These are phyloP conservation scores for Moesziomyces antarcticus DNA, from an alignment of 1,284 basidiomycete species.

Conservation along the genomic window DNA sequence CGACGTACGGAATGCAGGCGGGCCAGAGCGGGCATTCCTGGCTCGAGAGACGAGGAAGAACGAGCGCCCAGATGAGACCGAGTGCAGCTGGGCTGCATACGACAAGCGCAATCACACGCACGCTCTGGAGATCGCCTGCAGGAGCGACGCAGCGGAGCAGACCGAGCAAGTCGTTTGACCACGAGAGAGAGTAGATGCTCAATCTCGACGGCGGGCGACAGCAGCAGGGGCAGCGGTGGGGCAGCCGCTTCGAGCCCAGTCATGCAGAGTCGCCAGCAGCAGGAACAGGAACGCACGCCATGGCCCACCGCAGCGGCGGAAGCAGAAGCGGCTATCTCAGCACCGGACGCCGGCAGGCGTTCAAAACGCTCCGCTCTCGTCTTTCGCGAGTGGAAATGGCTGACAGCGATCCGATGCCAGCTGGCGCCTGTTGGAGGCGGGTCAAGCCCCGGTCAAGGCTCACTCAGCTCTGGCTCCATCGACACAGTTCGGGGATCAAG, in stretches of 20 bases:
- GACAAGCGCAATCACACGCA: neutral
- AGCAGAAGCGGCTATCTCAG: neutral
- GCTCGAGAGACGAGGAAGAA: neutral
- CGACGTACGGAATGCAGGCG: conserved; percentile 6
- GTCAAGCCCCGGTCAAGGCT: too few species aligned
- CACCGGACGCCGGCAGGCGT: too few species aligned
- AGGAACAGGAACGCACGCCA: conserved; percentile 1
- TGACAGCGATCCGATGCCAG: neutral
- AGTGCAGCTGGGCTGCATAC: neutral
- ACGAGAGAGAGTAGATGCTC: conserved; percentile 26
- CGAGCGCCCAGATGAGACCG: neutral
- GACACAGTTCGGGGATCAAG: conserved; percentile 5
- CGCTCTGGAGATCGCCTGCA: neutral
- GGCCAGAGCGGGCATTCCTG: conserved; percentile 1
- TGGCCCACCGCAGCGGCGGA: neutral
- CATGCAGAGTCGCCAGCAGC: neutral
- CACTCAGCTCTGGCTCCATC: too few species aligned
- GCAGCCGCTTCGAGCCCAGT: neutral
- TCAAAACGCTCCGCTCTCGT: too few species aligned
- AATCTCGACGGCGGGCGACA: conserved; percentile 14
- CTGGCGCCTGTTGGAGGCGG: neutral
- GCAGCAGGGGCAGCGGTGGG: neutral
- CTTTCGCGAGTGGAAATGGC: neutral
- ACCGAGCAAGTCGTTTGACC: neutral
- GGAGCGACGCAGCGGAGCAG: neutral